Evolutionary conservation across 75 land plant species (phyloP), one percentile per base, ranked within the genome.

Genomic region (Picea sitchensis): DNA sequence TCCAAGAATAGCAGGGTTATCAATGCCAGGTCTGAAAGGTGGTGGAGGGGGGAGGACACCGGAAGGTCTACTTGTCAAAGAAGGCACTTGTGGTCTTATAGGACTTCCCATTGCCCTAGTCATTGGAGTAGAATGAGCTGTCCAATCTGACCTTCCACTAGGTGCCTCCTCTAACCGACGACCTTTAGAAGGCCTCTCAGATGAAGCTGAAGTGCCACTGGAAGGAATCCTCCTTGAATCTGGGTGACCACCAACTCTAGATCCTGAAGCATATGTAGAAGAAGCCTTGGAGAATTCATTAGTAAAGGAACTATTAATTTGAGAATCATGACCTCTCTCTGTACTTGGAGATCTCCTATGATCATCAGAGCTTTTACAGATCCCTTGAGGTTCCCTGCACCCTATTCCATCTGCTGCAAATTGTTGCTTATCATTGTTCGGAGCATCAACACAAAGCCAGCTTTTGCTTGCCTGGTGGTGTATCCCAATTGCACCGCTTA

Each of bases 1-100:
- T 44, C 78, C 65, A 72, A 81, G 44, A 32, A 81, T 63, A 23
- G 82, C 63, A 32, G 82, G 82, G 15, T 81, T 81, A 47, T 81
- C 82, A 62, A 81, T 64, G 15, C 82, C 82, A n/a, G 78, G 82
- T 51, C 78, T 75, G 30, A 62, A 76, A 8, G 82, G 82, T 38
- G 82, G 78, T 14, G 82, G 82, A 41, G 82, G 82, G 51, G 82
- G 82, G 44, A 81, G 78, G 47, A 62, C 21, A 18, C 63, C 82
- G 4, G 78, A 74, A 20, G 82, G 38, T 54, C 76, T 76, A 17
- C 34, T 26, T 31, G 17, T 30, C 30, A 58, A 64, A 21, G 78
- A 30, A 75, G 58, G 67, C 75, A 79, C 17, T 58, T 41, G 56
- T 54, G 75, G 32, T 17, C 80, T 61, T 67, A 78, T 47, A 7